phyloP scores from a whole-genome alignment of 2,329 filamentous ascomycete species.

The Xylaria hypoxylon region DNA sequence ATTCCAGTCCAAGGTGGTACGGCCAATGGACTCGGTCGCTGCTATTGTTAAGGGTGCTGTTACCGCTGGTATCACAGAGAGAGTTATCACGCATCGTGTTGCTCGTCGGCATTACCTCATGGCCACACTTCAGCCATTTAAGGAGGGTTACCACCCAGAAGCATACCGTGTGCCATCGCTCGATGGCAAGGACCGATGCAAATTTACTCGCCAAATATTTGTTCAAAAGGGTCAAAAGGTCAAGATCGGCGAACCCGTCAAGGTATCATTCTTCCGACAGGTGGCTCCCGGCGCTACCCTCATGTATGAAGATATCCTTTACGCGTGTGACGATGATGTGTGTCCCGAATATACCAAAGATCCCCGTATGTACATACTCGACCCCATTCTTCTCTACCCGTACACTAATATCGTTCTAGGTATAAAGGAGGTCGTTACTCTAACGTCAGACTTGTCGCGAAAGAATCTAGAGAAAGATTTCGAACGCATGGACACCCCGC shows the following conservation, averaged over 20 bases:
- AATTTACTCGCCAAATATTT: constrained; percentile 98
- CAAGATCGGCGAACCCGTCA: constrained; percentile 98
- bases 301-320: constrained; percentile 99
- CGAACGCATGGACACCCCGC: constrained; percentile 98
- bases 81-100: constrained; percentile 95
- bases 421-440: constrained; percentile 98
- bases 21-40: constrained; percentile 98
- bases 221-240: constrained; percentile 98
- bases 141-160: constrained; percentile 97
- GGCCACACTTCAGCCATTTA: constrained; percentile 98
- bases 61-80: constrained; percentile 96
- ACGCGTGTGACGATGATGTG: constrained; percentile 97
- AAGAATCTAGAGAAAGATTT: constrained; percentile 99
- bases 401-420: constrained; percentile 65
- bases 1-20: constrained; percentile 97
- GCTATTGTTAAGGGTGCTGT: constrained; percentile 99
- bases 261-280: constrained; percentile 98
- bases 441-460: constrained; percentile 94
- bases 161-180: constrained; percentile 96
- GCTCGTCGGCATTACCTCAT: constrained; percentile 98
- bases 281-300: constrained; percentile 96
- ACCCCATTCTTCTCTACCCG: constrained; percentile 27
- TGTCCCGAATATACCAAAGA: constrained; percentile 99
- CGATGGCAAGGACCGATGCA: constrained; percentile 97
- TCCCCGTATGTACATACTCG: constrained; percentile 80